Conservation (phyloP, 805 yeast species). For the Starmerella stigmatis region DNA sequence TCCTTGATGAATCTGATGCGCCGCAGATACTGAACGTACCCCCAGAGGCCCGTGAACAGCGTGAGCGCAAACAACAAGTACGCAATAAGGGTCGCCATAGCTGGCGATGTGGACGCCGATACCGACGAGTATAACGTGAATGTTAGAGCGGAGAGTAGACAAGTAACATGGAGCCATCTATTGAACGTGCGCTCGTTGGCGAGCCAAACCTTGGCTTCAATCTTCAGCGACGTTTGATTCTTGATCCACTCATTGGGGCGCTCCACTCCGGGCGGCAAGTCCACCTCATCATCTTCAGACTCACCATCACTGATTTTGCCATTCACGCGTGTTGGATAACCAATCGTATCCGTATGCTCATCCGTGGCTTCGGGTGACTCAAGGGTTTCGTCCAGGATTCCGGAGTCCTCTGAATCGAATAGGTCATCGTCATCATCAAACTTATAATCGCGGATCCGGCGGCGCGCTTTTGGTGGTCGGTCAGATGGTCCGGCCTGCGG, state of each 20-base stretch:
- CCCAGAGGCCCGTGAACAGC: constrained; percentile 79
- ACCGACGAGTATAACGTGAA: constrained; percentile 75
- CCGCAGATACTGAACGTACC: constrained; percentile 61
- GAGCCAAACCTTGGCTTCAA: constrained; percentile 96
- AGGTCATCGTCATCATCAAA: constrained; percentile 47
- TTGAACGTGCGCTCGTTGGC: constrained; percentile 97
- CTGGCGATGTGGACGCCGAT: constrained; percentile 45
- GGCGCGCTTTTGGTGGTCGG: constrained; percentile 1
- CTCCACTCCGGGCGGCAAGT: constrained; percentile 77
- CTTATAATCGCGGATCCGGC: constrained; percentile 10
- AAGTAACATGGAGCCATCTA: constrained; percentile 86
- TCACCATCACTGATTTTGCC: constrained; percentile 37
- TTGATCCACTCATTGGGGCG: constrained; percentile 72
- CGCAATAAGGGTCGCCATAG: constrained; percentile 58
- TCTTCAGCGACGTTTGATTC: constrained; percentile 83
- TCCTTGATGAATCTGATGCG: constrained; percentile 64
- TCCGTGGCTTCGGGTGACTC: constrained; percentile 15
- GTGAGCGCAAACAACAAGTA: constrained; percentile 73
- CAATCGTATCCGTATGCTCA: constrained; percentile 15
- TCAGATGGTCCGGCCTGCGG: constrained; percentile 36
- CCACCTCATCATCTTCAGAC: constrained; percentile 79
- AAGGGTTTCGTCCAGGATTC: constrained; percentile 16
- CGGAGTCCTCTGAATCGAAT: constrained; percentile 29
- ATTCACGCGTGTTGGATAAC: constrained; percentile 26
- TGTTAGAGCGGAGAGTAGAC: constrained; percentile 73